These are phyloP conservation scores for Acanthamoeba healyi DNA, from an alignment of 208 protist species.

Conservation along the genomic window DNA sequence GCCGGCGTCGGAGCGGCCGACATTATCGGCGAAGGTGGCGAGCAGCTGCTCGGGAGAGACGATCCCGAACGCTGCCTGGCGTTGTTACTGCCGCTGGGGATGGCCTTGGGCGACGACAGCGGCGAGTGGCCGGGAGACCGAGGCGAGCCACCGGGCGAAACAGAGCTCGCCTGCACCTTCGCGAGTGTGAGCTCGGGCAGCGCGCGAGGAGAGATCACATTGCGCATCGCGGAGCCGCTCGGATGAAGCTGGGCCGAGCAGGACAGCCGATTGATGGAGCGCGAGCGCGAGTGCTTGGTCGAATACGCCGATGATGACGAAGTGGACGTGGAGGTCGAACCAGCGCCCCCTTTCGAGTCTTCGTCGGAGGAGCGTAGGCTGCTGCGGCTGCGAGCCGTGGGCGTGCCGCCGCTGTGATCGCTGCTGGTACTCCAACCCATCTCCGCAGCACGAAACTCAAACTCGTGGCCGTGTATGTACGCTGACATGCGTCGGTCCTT, in stretches of 20 bases:
- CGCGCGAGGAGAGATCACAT: background rate
- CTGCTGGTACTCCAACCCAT: background rate
- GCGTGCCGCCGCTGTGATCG: background rate
- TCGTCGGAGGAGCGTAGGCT: no score
- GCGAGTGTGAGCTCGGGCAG: background rate
- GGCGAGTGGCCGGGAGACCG: background rate
- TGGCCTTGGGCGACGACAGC: slow-evolving; percentile 23
- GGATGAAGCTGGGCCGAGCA: background rate
- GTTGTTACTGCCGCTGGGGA: background rate
- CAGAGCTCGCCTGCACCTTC: background rate
- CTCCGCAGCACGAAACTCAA: background rate
- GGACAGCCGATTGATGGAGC: slow-evolving; percentile 13
- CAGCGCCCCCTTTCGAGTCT: background rate
- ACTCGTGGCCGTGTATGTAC: background rate
- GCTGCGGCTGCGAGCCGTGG: background rate
- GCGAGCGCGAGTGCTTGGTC: slow-evolving; percentile 7
- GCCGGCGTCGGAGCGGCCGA: background rate
- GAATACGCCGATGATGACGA: background rate
- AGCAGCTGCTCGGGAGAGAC: background rate
- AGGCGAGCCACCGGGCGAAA: background rate
- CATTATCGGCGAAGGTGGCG: background rate
- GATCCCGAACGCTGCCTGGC: background rate
- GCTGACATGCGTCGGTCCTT: background rate
- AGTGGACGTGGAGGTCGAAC: background rate
- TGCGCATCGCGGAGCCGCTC: background rate